Evolutionary conservation across 2,329 filamentous ascomycete genomes (phyloP).

Genomic region (Botrytis tulipae): DNA sequence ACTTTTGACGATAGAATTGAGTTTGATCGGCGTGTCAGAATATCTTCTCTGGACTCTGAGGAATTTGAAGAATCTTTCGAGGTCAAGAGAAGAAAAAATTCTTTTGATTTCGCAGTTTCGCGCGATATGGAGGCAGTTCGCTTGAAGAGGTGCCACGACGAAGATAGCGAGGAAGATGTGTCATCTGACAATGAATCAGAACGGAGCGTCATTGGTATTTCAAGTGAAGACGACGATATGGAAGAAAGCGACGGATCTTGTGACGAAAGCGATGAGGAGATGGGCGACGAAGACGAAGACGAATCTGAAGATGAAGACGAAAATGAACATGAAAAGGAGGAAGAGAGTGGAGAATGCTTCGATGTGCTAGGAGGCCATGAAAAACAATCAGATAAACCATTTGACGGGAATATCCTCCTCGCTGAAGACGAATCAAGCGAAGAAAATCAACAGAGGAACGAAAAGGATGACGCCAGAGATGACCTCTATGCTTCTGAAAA

Average conservation of each 20-base stretch:
- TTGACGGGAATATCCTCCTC: neutral
- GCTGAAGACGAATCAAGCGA: neutral
- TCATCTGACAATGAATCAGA: neutral
- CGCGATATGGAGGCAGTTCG: neutral
- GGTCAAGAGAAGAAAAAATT: neutral
- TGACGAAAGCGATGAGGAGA: neutral
- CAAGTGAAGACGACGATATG: neutral
- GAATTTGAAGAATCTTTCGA: neutral
- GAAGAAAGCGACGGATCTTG: neutral
- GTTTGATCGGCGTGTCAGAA: neutral
- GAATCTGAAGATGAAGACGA: neutral
- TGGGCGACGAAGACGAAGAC: neutral
- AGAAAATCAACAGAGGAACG: neutral
- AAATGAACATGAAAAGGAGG: neutral
- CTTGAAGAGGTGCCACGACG: neutral
- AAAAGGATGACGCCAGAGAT: neutral
- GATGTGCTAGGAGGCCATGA: neutral
- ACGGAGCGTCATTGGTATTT: neutral
- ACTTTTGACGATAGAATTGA: neutral
- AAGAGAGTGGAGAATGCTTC: neutral
- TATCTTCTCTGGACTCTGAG: neutral
- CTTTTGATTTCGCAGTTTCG: neutral
- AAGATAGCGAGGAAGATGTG: neutral
- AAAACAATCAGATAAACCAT: neutral
- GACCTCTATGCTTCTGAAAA: neutral